Conservation (phyloP, 2,329 filamentous ascomycete genomes). For the Coleophoma cylindrospora region DNA sequence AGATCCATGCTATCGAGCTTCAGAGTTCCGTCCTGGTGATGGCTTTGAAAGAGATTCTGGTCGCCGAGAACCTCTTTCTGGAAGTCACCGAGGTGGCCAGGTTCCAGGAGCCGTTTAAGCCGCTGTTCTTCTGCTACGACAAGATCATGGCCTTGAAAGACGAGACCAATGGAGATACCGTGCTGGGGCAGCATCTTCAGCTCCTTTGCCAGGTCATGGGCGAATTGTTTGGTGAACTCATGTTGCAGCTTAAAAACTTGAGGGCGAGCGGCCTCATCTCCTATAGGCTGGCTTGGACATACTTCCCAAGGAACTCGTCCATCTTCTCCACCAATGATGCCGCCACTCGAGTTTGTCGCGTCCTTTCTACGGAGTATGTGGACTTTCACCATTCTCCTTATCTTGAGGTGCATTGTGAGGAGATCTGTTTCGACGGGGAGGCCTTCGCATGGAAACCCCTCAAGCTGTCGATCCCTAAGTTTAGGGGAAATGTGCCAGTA, state of each 20-base stretch:
- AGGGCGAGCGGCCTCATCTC: constrained; percentile 32
- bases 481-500: constrained; percentile 35
- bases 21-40: constrained; percentile 32
- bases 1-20: constrained; percentile 27
- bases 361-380: constrained; percentile 10
- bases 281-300: constrained; percentile 38
- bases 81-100: constrained; percentile 29
- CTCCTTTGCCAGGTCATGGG: constrained; percentile 36
- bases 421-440: constrained; percentile 38
- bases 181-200: constrained; percentile 32
- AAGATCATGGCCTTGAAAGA: constrained; percentile 31
- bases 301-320: constrained; percentile 34
- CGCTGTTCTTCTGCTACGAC: constrained; percentile 39
- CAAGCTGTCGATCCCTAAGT: constrained; percentile 25
- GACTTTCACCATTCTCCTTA: no score
- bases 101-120: constrained; percentile 35
- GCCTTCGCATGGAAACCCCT: constrained; percentile 35
- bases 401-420: constrained; percentile 14
- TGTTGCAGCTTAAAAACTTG: constrained; percentile 30
- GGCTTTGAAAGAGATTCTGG: constrained; percentile 36
- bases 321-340: constrained; percentile 34
- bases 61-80: constrained; percentile 34
- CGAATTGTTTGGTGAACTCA: constrained; percentile 37
- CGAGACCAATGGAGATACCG: constrained; percentile 15
- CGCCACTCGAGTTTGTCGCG: constrained; percentile 33